A percentile compares a stretch with the other conserved stretches of the same genome.
Evolutionary conservation across 2,329 filamentous ascomycete species (phyloP).

Genomic region (Graphilbum fragrans): DNA sequence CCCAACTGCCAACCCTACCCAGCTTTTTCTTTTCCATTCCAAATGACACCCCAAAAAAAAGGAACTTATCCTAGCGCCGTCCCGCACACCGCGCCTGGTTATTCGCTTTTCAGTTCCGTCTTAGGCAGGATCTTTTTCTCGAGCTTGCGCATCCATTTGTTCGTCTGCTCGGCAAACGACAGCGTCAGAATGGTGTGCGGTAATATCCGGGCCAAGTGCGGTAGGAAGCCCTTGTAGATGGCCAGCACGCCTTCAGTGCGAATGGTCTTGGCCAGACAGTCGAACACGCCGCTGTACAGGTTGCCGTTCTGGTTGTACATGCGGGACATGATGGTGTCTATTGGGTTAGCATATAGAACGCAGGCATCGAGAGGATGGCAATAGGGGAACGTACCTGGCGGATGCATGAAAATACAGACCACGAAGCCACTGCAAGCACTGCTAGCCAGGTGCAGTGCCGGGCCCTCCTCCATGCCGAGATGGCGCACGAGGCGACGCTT

Average conservation of each 20-base stretch:
- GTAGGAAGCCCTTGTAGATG: conserved; percentile 96
- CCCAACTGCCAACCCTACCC: too few relatives aligned
- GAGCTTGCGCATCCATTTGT: conserved; percentile 74
- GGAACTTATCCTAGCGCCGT: background rate
- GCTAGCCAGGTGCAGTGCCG: conserved; percentile 76
- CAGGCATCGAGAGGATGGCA: background rate
- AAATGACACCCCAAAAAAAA: background rate
- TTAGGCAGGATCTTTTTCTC: conserved; percentile 47
- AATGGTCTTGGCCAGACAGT: conserved; percentile 84
- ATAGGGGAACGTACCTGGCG: conserved; percentile 52
- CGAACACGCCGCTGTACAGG: conserved; percentile 85
- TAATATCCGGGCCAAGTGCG: conserved; percentile 84
- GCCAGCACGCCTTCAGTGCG: conserved; percentile 83
- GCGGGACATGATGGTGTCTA: conserved; percentile 94
- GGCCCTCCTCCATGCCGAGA: conserved; percentile 80
- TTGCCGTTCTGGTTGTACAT: conserved; percentile 99
- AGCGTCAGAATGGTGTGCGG: conserved; percentile 93
- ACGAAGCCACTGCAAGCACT: conserved; percentile 88
- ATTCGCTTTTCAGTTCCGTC: background rate
- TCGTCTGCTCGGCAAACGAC: conserved; percentile 90
- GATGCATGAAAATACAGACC: conserved; percentile 96
- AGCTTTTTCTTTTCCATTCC: background rate
- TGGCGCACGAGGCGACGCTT: conserved; percentile 77
- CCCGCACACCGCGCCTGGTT: background rate
- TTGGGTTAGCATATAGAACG: background rate